Conservation (phyloP, 352 stramenopile genomes). For the Phytophthora macrochlamydospora region DNA sequence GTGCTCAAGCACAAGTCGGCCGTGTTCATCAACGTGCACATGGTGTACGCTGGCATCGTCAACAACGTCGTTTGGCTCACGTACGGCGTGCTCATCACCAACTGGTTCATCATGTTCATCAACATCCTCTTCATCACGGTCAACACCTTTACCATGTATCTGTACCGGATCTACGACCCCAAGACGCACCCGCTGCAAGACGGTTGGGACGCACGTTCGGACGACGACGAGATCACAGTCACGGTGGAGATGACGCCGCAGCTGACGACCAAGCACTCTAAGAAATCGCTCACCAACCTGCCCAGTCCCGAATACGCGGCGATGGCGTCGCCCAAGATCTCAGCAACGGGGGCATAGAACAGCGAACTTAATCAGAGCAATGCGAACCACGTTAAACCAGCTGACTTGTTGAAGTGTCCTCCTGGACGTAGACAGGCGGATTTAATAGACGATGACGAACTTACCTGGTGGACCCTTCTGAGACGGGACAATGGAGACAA, state of each 20-base stretch:
- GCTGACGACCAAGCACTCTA: slow-evolving; percentile 18
- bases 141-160: slow-evolving; percentile 34
- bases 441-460: background rate
- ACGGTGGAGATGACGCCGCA: slow-evolving; percentile 18
- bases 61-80: slow-evolving; percentile 54
- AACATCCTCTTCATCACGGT: slow-evolving; percentile 42
- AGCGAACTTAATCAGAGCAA: slow-evolving; percentile 17
- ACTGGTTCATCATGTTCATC: slow-evolving; percentile 44
- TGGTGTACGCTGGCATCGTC: slow-evolving; percentile 46
- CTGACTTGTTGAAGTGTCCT: slow-evolving; percentile 6
- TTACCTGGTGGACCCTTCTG: too few species aligned
- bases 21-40: slow-evolving; percentile 57
- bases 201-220: slow-evolving; percentile 10
- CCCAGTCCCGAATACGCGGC: slow-evolving; percentile 26
- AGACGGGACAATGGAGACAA: too few species aligned
- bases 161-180: slow-evolving; percentile 36
- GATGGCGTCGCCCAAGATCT: slow-evolving; percentile 21
- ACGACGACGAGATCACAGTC: slow-evolving; percentile 13
- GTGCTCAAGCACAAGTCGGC: slow-evolving; percentile 48
- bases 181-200: slow-evolving; percentile 27
- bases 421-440: slow-evolving; percentile 6
- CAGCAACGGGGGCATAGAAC: slow-evolving; percentile 1
- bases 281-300: slow-evolving; percentile 20
- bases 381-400: slow-evolving; percentile 5
- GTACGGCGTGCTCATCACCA: slow-evolving; percentile 38